phyloP scores from a whole-genome alignment of 2,329 filamentous ascomycete genomes.

The Fusarium sp. region DNA sequence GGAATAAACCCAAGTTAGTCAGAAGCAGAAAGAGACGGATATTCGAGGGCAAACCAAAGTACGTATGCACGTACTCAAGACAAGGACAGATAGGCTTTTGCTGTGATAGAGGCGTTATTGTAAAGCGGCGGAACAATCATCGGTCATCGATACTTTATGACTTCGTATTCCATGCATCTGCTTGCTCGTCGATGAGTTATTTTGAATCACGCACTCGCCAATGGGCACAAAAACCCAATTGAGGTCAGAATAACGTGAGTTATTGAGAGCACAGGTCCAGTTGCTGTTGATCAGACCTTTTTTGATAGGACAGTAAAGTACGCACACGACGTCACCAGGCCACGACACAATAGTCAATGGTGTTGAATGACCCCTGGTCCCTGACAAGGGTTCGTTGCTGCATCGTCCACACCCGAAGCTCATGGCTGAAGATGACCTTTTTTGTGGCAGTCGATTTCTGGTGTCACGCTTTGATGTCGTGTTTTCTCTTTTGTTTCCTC shows the following conservation, averaged over 20 bases:
- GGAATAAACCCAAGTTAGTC: conserved; percentile 24
- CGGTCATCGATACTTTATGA: neutral
- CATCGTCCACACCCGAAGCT: conserved; percentile 4
- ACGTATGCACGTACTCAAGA: neutral
- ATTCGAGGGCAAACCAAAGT: neutral
- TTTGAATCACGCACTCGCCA: neutral
- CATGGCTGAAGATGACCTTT: conserved; percentile 18
- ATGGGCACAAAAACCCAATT: neutral
- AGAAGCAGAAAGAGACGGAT: neutral
- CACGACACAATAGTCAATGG: conserved; percentile 11
- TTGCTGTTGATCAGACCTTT: conserved; percentile 2
- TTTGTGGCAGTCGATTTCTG: conserved; percentile 10
- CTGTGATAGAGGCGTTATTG: conserved; percentile 23
- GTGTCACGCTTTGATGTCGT: conserved; percentile 18
- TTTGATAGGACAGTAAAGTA: conserved; percentile 6
- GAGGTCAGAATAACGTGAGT: conserved; percentile 2
- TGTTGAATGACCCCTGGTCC: conserved; percentile 38
- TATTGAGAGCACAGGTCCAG: neutral
- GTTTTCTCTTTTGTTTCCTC: conserved; percentile 36
- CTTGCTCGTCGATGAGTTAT: neutral
- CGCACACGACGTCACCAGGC: neutral
- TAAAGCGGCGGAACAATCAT: conserved; percentile 13
- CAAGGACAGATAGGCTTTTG: conserved; percentile 2
- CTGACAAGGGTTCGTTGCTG: conserved; percentile 29
- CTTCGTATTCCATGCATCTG: neutral